Evolutionary conservation across 1,139 yeast species (phyloP).

Genomic region (Geotrichum siamense): DNA sequence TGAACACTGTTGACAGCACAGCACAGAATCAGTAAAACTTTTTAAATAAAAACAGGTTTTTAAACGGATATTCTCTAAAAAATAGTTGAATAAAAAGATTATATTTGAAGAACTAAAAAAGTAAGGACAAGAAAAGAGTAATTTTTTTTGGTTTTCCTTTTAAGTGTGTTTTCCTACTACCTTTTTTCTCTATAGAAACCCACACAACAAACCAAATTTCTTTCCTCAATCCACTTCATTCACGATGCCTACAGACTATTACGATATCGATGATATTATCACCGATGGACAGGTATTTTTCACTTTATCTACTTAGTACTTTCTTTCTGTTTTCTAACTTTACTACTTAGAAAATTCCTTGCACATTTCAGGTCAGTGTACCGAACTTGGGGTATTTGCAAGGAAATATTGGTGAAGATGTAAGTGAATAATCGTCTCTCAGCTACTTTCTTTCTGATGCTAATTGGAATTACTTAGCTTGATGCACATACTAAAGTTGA

Average conservation of each 20-base stretch:
- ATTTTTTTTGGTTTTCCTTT: too few species aligned
- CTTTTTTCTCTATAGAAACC: background rate
- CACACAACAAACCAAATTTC: background rate
- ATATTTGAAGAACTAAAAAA: background rate
- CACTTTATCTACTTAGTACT: slow-evolving; percentile 7
- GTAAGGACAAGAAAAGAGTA: background rate
- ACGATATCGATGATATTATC: slow-evolving; percentile 81
- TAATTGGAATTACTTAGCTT: slow-evolving; percentile 32
- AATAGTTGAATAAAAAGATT: too few species aligned
- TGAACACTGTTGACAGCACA: too few species aligned
- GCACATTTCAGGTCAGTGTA: slow-evolving; percentile 66
- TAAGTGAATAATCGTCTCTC: slow-evolving; percentile 20
- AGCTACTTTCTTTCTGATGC: slow-evolving; percentile 5
- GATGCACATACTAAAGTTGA: slow-evolving; percentile 61
- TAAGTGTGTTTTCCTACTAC: background rate
- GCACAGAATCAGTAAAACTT: too few species aligned
- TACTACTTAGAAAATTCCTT: slow-evolving; percentile 61
- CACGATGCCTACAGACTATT: slow-evolving; percentile 42
- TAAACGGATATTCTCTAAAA: too few species aligned
- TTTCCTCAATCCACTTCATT: too few species aligned
- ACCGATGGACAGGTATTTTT: slow-evolving; percentile 56
- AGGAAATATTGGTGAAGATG: slow-evolving; percentile 62
- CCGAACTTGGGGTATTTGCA: slow-evolving; percentile 87
- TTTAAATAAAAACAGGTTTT: too few species aligned
- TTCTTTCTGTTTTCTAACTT: too few species aligned